Evolutionary conservation across 1,284 basidiomycete genomes (phyloP), one percentile per base, ranked within the genome.

Genomic region (Cutaneotrichosporon cutaneum): DNA sequence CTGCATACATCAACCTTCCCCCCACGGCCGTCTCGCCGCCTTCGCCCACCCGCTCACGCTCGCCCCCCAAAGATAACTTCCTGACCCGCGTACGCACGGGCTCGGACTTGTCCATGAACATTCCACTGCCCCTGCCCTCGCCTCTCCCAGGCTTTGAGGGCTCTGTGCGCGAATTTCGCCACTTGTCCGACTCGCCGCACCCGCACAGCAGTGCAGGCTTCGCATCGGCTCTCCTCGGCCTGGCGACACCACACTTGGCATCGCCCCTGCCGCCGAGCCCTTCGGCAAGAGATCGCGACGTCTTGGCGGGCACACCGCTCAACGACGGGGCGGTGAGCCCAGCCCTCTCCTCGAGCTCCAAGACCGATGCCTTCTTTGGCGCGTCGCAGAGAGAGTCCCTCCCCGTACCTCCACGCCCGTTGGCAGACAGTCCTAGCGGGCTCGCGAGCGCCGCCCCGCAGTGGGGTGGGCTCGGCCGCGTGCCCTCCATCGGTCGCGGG

Each of bases 361-460:
- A 71, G 58, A 78, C 72, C 8, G 76, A 78, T 47, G 57, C 74
- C 2, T 78, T 78, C 68, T 78, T 78, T 59, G 62, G 71, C 2
- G 50, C 63, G 8, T 60, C 62, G 33, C 48, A 55, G 24, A 54
- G 54, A 11, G 64, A 69, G 53, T 54, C 60, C 9, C 59, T 77
- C n/a, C 75, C 75, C 13, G 56, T 68, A 16, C 75, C 75, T 0
- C 75, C 74, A 1, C 67, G 26, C 27, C 53, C 16, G 33, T 54
- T 33, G 51, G 56, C 42, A 6, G 32, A 36, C 14, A n/a, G 30
- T 33, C 21, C 22, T 10, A 48, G 6, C 21, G 13, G 48, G 5
- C 24, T 32, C 16, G 6, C 24, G 10, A 27, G 24, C 18, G 27
- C 27, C 27, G 26, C 48, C 24, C 18, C 48, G 7, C 8, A 13